These are phyloP conservation scores for Boletus pseudopeckii DNA, from an alignment of 768 basidiomycete genomes.

Conservation along the genomic window DNA sequence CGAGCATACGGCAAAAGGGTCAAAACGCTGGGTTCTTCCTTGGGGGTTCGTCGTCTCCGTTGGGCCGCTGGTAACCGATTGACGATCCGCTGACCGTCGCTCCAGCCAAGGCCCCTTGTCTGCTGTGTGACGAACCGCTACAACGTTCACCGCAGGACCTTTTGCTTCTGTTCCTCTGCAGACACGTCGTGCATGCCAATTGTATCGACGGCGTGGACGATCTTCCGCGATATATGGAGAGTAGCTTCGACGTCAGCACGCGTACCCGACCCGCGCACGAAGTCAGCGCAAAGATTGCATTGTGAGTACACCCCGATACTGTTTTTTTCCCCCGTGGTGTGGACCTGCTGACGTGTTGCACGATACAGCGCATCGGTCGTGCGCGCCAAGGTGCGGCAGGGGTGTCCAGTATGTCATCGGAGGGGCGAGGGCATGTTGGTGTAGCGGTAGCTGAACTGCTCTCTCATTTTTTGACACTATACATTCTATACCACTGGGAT, in stretches of 20 bases:
- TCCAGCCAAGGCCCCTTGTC: slow-evolving; percentile 62
- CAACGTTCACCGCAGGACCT: slow-evolving; percentile 57
- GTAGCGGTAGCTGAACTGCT: slow-evolving; percentile 6
- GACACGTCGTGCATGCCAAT: slow-evolving; percentile 79
- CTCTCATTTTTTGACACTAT: slow-evolving; percentile 4
- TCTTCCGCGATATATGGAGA: slow-evolving; percentile 60
- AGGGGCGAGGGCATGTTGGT: slow-evolving; percentile 43
- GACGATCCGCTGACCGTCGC: neutral
- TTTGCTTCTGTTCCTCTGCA: slow-evolving; percentile 79
- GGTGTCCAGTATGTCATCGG: slow-evolving; percentile 77
- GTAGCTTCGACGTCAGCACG: slow-evolving; percentile 40
- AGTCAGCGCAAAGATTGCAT: slow-evolving; percentile 72
- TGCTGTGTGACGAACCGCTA: slow-evolving; percentile 59
- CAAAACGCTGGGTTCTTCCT: slow-evolving; percentile 82
- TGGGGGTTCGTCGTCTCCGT: slow-evolving; percentile 49
- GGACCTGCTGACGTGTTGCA: neutral
- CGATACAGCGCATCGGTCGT: slow-evolving; percentile 64
- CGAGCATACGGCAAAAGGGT: slow-evolving; percentile 61
- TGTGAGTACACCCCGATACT: slow-evolving; percentile 43
- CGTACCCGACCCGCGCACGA: slow-evolving; percentile 39
- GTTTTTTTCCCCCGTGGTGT: neutral
- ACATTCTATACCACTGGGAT: slow-evolving; percentile 12
- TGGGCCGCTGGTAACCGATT: neutral
- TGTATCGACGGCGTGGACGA: slow-evolving; percentile 69
- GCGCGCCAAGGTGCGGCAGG: slow-evolving; percentile 56